Evolutionary conservation across 2,329 filamentous ascomycete genomes (phyloP).

Genomic region (Setomelanomma holmii): DNA sequence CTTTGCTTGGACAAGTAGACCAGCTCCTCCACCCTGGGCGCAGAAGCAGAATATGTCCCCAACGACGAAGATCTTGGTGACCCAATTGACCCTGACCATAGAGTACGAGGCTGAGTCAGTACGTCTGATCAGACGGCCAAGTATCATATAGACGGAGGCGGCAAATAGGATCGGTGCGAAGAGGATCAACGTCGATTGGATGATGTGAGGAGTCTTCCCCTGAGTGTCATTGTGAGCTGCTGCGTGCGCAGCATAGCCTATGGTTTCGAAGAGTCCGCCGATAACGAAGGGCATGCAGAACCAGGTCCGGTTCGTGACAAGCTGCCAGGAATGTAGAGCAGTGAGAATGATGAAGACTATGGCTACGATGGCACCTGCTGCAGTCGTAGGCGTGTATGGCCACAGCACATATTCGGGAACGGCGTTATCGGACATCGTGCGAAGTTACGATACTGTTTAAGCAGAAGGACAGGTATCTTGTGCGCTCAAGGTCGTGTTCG

Average conservation of each 20-base stretch:
- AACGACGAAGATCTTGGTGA: constrained; percentile 63
- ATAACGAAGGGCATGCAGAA: constrained; percentile 60
- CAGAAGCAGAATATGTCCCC: constrained; percentile 63
- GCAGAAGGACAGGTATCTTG: too few species aligned
- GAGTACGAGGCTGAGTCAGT: constrained; percentile 54
- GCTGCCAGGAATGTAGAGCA: constrained; percentile 51
- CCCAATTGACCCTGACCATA: constrained; percentile 52
- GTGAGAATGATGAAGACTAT: constrained; percentile 58
- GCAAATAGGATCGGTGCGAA: constrained; percentile 56
- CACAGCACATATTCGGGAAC: constrained; percentile 34
- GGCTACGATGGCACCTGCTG: constrained; percentile 56
- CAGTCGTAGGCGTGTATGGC: constrained; percentile 56
- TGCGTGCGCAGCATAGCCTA: constrained; percentile 47
- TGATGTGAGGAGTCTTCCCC: constrained; percentile 46
- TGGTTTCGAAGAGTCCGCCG: constrained; percentile 54
- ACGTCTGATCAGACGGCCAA: constrained; percentile 51
- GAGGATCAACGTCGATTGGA: constrained; percentile 51
- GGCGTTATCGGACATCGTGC: constrained; percentile 25
- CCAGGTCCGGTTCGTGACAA: constrained; percentile 56
- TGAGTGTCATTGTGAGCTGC: constrained; percentile 40
- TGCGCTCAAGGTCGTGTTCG: neutral
- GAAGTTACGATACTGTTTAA: too few species aligned
- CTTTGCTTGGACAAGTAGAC: constrained; percentile 46
- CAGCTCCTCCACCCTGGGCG: constrained; percentile 59
- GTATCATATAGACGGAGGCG: constrained; percentile 57